phyloP scores from a whole-genome alignment of 2,329 filamentous ascomycete genomes.

The Apiospora sp. region DNA sequence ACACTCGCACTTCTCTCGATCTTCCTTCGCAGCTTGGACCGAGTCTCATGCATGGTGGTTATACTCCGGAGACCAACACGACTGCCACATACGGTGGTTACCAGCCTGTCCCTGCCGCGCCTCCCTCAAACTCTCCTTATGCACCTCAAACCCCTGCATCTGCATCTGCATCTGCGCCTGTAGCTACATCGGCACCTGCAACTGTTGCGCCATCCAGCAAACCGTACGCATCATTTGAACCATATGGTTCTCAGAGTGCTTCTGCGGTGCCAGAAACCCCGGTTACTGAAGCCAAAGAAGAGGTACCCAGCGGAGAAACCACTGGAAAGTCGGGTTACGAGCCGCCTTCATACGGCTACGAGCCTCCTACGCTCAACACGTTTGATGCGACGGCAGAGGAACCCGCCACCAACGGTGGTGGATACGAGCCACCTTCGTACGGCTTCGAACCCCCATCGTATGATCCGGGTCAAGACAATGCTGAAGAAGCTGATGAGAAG shows the following conservation, averaged over 20 bases:
- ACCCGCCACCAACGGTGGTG: conserved; percentile 45
- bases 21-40: conserved; percentile 51
- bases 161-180: conserved; percentile 30
- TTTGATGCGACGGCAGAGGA: conserved; percentile 42
- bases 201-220: conserved; percentile 32
- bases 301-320: conserved; percentile 29
- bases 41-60: conserved; percentile 43
- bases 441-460: conserved; percentile 66
- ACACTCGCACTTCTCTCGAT: conserved; percentile 51
- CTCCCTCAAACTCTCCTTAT: conserved; percentile 36
- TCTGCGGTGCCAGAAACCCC: conserved; percentile 25
- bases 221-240: conserved; percentile 40
- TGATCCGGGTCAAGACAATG: conserved; percentile 58
- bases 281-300: not conserved
- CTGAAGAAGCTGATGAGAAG: conserved; percentile 58
- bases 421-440: conserved; percentile 69
- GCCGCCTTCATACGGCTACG: conserved; percentile 59
- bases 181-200: conserved; percentile 29
- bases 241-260: conserved; percentile 34
- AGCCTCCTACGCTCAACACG: conserved; percentile 52
- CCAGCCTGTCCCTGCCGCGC: conserved; percentile 34
- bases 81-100: conserved; percentile 42
- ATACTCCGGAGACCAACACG: conserved; percentile 43
- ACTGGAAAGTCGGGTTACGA: conserved; percentile 48
- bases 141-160: conserved; percentile 32